These are phyloP conservation scores for Hura crepitans DNA, from an alignment of 441 rosid genomes.

Conservation along the genomic window DNA sequence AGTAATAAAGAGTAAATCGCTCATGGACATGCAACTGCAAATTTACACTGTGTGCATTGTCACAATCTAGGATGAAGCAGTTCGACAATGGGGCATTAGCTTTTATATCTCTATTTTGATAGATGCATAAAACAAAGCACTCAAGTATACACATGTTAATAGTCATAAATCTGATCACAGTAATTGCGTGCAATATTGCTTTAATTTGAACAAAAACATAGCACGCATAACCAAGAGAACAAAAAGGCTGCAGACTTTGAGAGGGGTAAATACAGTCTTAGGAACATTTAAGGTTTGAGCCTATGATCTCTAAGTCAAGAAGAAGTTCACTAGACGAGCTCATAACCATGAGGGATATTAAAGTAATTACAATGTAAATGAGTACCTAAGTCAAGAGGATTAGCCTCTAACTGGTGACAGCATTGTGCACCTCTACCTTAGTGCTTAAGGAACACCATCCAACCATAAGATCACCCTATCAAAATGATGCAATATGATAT, in stretches of 20 bases:
- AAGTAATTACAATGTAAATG: neutral
- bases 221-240: neutral
- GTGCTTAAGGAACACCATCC: neutral
- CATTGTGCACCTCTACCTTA: neutral
- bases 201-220: neutral
- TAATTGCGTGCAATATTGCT: neutral
- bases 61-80: neutral
- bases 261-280: neutral
- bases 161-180: neutral
- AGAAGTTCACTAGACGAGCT: no score
- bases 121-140: neutral
- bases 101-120: neutral
- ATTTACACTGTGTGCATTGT: neutral
- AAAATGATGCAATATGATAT: neutral
- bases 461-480: no score
- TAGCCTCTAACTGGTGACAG: neutral
- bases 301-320: neutral
- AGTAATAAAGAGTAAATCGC: neutral
- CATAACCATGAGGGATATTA: neutral
- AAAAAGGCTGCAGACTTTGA: neutral
- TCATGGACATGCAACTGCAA: neutral
- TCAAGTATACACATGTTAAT: neutral
- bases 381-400: neutral
- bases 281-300: slow-evolving; percentile 2
- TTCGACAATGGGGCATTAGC: neutral